phyloP scores from a whole-genome alignment of 2,329 filamentous ascomycete genomes.

The Aspergillus flavus region DNA sequence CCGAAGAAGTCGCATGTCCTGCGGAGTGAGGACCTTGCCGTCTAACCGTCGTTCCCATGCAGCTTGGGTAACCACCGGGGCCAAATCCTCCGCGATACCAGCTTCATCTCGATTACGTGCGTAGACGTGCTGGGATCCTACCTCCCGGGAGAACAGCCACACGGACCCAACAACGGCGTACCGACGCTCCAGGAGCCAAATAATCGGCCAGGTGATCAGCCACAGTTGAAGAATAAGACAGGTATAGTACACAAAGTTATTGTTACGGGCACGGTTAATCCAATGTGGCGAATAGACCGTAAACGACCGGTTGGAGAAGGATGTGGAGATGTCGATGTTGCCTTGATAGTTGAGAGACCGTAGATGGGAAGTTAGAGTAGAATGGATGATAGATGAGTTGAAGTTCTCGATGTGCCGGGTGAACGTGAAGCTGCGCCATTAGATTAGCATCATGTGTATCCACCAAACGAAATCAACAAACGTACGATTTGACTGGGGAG shows the following conservation, averaged over 20 bases:
- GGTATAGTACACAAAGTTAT: conserved; percentile 36
- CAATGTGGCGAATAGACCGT: conserved; percentile 44
- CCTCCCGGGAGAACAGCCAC: conserved; percentile 33
- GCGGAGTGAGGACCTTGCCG: conserved; percentile 17
- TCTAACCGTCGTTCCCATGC: conserved; percentile 33
- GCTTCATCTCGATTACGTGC: conserved; percentile 30
- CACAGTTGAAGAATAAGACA: conserved; percentile 43
- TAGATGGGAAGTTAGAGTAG: conserved; percentile 38
- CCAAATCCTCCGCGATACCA: conserved; percentile 34
- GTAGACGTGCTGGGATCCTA: conserved; percentile 23
- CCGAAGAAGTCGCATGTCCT: conserved; percentile 20
- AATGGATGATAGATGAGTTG: conserved; percentile 28
- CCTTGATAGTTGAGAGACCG: conserved; percentile 42
- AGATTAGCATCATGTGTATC: background rate
- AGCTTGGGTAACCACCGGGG: conserved; percentile 37
- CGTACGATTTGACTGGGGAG: conserved; percentile 41
- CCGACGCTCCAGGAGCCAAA: conserved; percentile 40
- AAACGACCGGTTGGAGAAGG: conserved; percentile 30
- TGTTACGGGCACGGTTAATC: conserved; percentile 40
- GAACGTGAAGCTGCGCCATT: conserved; percentile 30
- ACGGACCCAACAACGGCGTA: conserved; percentile 37
- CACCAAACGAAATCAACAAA: background rate
- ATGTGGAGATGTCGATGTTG: conserved; percentile 27
- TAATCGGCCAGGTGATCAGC: conserved; percentile 43
- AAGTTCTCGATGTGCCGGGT: conserved; percentile 35